Evolutionary conservation across 495 filamentous ascomycete species (phyloP).

Genomic region (Talaromyces liani): DNA sequence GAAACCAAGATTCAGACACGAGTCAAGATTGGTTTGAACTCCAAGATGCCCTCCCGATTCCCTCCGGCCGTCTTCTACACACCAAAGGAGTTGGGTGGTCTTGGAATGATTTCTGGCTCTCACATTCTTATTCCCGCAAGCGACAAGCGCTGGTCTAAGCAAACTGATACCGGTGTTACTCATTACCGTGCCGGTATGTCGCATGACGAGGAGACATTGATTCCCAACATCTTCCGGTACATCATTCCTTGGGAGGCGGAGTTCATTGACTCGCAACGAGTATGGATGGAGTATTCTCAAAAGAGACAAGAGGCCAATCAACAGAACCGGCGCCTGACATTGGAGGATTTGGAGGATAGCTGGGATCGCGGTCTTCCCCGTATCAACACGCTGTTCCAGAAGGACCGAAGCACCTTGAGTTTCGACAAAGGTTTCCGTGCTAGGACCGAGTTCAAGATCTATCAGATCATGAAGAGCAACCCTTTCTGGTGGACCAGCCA

Average conservation of each 20-base stretch:
- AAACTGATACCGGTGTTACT: conserved; percentile 95
- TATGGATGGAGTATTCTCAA: conserved; percentile 99
- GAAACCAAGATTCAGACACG: conserved; percentile 99
- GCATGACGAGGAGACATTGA: conserved; percentile 94
- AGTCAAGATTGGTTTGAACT: conserved; percentile 98
- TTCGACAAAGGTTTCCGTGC: conserved; percentile 99
- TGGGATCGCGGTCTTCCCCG: conserved; percentile 98
- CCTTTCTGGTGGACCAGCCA: conserved; percentile 99
- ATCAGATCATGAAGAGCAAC: conserved; percentile 99
- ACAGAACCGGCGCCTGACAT: conserved; percentile 87
- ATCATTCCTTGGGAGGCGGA: conserved; percentile 99
- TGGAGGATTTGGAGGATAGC: conserved; percentile 97
- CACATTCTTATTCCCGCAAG: conserved; percentile 98
- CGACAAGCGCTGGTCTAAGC: conserved; percentile 97
- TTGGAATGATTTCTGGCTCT: conserved; percentile 98
- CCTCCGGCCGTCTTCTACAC: conserved; percentile 99
- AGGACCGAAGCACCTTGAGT: conserved; percentile 92
- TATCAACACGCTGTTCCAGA: conserved; percentile 99
- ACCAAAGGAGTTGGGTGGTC: conserved; percentile 93
- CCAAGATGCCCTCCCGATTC: conserved; percentile 99
- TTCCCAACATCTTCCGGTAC: conserved; percentile 99
- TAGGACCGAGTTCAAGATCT: conserved; percentile 94
- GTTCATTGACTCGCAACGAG: conserved; percentile 96
- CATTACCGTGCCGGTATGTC: conserved; percentile 99
- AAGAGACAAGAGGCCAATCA: conserved; percentile 96